Conservation (phyloP, 1,139 yeast genomes). For the Sugiyamaella neomexicana region DNA sequence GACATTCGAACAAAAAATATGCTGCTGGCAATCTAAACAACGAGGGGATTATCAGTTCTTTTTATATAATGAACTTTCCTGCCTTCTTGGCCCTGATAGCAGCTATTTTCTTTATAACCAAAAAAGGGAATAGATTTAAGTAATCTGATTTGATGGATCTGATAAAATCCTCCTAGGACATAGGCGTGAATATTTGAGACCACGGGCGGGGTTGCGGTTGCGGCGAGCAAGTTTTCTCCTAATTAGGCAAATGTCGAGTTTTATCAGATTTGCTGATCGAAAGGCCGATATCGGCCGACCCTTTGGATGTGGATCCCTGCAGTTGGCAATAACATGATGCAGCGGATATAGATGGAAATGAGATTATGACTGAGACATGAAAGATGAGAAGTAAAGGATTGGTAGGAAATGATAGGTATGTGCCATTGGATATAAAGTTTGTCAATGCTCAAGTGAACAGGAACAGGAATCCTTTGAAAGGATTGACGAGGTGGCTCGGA, state of each 20-base stretch:
- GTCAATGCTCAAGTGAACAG: too few relatives aligned
- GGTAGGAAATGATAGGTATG: too few relatives aligned
- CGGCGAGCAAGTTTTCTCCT: background rate
- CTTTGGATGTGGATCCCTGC: background rate
- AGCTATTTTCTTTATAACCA: background rate
- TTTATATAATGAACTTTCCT: conserved; percentile 3
- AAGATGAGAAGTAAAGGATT: too few relatives aligned
- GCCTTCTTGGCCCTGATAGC: background rate
- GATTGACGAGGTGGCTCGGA: too few relatives aligned
- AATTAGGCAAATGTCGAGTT: conserved; percentile 7
- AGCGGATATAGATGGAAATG: background rate
- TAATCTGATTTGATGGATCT: conserved; percentile 24
- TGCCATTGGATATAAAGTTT: too few relatives aligned
- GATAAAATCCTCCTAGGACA: conserved; percentile 20
- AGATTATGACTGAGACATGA: too few relatives aligned
- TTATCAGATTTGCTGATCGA: conserved; percentile 22
- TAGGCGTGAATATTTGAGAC: conserved; percentile 16
- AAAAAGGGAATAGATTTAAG: conserved; percentile 14
- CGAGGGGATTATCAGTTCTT: background rate
- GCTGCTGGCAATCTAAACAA: background rate
- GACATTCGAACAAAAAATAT: too few relatives aligned
- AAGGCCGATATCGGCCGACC: background rate
- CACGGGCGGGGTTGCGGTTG: conserved; percentile 6
- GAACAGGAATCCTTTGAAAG: too few relatives aligned
- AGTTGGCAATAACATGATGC: too few relatives aligned